Evolutionary conservation across 192 early-diverging fungal genomes (phyloP), one percentile per base, ranked within the genome.

Genomic region (Diversispora eburnea): DNA sequence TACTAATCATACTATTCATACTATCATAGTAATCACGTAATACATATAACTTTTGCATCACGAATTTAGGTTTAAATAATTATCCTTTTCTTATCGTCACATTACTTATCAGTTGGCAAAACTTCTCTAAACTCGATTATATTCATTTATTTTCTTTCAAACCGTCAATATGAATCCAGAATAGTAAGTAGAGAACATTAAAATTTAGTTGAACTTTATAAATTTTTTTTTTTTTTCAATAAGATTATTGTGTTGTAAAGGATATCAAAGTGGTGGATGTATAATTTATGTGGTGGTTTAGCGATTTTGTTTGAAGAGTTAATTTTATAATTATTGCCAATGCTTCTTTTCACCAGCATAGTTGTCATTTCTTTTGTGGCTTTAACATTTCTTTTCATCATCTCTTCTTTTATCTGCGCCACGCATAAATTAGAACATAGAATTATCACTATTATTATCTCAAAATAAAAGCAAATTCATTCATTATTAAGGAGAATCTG

Each of bases 151-250:
- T 51, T 51, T 51, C 13, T 47, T 10, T 12, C 9, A 3, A 48
- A 69, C 33, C 17, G 8, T 33, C 67, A 60, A 72, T 3, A 72
- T 72, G 70, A 72, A 72, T 60, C 70, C 70, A 19, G 70, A 72
- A 72, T 72, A 72, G 70, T 72, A 52, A 72, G 70, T 72, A 45
- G 49, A 33, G 25, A 33, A 33, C 25, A 33, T 33, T 2, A 33
- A 2, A 33, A 33, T 33, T 33, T 33, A 33, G 25, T 33, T 33
- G 25, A 33, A 33, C 49, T 8, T 51, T 51, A 51, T 4, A 8
- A 51, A 12, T 51, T 51, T 51, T 51, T 1, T 6, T 9, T 9
- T 49, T 6, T 9, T 51, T 51, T 51, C 13, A 13, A 12, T 51
- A 12, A 6, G 49, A 51, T 12, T 51, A 51, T 12, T 13, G 8